Evolutionary conservation across 1,284 basidiomycete species (phyloP), one percentile per base, ranked within the genome.

Genomic region (Wolfiporia cocos): DNA sequence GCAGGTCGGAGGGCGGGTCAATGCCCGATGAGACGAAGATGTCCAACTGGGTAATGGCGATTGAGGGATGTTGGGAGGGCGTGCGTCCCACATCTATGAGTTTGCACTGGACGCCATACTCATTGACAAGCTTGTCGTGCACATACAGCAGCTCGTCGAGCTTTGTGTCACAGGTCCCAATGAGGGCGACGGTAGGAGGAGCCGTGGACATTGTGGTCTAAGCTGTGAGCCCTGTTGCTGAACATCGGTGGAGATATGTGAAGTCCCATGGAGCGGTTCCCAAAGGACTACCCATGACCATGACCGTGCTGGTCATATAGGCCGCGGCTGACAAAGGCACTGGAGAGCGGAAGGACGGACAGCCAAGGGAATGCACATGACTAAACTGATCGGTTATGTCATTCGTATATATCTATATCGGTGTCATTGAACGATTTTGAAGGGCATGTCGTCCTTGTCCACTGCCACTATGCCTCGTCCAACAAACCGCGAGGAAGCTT

Each of bases 141-240:
- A 55, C 49, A 37, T 52, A 51, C 19, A 55, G 44, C 14, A 55
- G 50, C 32, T 55, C 54, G 17, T 55, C 48, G 33, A 55, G 46
- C 38, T 55, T 55, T 5, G 54, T 55, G 37, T 55, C 54, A 49
- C 54, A 55, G 3, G 54, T 55, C 12, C 54, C 54, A n/a, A 55
- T 44, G 26, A 53, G 26, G 5, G 42, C 49, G 21, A 55, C 43
- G 18, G 46, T 48, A 9, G 46, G 46, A n/a, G 21, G n/a, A 6
- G 45, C 22, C 10, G 15, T 18, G 5, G 44, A 21, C 39, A 41
- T 46, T 34, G 5, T 38, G 34, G 10, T 22, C 15, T 11, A 11
- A n/a, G n/a, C n/a, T n/a, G n/a, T n/a, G n/a, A n/a, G n/a, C n/a
- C n/a, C n/a, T n/a, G n/a, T n/a, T n/a, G n/a, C n/a, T n/a, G n/a